Conservation (phyloP, 371 early-diverging fungal species). For the Agmasoma carcini region DNA sequence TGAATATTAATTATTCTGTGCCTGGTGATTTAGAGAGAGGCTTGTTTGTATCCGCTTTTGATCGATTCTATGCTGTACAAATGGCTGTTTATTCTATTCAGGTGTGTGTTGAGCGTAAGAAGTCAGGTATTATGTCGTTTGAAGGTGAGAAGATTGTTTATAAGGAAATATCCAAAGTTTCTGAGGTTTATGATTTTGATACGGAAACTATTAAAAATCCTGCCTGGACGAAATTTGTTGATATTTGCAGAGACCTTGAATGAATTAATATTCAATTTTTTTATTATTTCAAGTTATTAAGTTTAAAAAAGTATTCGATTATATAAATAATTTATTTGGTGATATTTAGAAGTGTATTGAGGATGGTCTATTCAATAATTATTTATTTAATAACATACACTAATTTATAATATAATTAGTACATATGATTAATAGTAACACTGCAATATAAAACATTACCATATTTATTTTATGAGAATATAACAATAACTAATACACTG, state of each 20-base stretch:
- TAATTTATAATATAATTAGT: background rate
- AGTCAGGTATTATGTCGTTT: too few relatives aligned
- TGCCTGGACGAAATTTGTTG: conserved; percentile 30
- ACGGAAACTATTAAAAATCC: conserved; percentile 28
- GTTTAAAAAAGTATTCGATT: background rate
- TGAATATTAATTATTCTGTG: conserved; percentile 74
- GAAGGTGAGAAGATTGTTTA: conserved; percentile 14
- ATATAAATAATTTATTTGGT: background rate
- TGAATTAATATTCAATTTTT: conserved; percentile 11
- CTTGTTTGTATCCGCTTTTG: conserved; percentile 74
- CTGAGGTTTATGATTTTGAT: conserved; percentile 20
- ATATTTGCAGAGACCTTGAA: conserved; percentile 35
- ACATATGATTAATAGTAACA: background rate
- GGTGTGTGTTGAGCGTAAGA: too few relatives aligned
- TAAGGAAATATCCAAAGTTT: conserved; percentile 12
- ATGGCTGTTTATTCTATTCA: too few relatives aligned
- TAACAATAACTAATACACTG: background rate
- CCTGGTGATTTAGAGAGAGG: conserved; percentile 92
- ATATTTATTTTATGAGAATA: background rate
- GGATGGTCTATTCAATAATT: background rate
- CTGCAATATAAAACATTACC: background rate
- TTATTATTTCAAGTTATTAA: background rate
- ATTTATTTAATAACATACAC: background rate
- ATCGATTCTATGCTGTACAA: conserved; percentile 81
- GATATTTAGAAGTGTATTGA: background rate